Evolutionary conservation across 352 stramenopile genomes (phyloP).

Genomic region (Sclerospora graminicola): DNA sequence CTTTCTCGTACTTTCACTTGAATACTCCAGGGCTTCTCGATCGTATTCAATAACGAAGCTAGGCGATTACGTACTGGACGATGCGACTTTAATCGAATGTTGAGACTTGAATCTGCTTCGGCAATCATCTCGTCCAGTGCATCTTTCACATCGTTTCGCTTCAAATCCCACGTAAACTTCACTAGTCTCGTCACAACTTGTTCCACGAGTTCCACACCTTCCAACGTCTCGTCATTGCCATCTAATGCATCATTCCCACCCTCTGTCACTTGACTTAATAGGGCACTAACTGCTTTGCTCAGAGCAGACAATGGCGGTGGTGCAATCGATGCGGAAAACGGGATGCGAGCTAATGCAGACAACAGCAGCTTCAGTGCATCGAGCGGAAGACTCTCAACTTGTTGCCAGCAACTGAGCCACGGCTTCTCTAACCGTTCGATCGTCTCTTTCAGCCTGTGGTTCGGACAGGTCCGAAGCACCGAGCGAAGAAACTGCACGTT

Average conservation of each 20-base stretch:
- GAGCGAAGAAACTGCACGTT: constrained; percentile 35
- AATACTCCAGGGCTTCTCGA: constrained; percentile 71
- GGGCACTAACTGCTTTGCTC: constrained; percentile 12
- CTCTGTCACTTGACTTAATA: constrained; percentile 13
- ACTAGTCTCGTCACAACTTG: constrained; percentile 26
- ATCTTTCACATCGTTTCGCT: constrained; percentile 41
- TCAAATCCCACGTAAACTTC: constrained; percentile 69
- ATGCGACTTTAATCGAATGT: constrained; percentile 35
- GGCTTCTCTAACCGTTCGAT: constrained; percentile 22
- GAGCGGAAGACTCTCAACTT: constrained; percentile 19
- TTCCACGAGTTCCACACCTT: constrained; percentile 34
- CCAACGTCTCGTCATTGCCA: constrained; percentile 28
- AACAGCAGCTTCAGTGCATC: constrained; percentile 33
- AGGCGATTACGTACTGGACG: constrained; percentile 36
- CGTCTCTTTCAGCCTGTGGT: constrained; percentile 26
- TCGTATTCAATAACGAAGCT: constrained; percentile 33
- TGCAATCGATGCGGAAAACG: constrained; percentile 23
- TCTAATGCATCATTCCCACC: constrained; percentile 15
- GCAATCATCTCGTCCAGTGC: constrained; percentile 49
- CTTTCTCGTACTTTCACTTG: constrained; percentile 16
- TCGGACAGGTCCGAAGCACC: constrained; percentile 28
- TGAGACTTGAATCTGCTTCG: constrained; percentile 30
- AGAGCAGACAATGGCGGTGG: constrained; percentile 28
- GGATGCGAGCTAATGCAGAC: constrained; percentile 34
- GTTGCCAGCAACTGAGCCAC: constrained; percentile 45